phyloP scores from a whole-genome alignment of 352 stramenopile genomes.

The Pythium sukuiense region DNA sequence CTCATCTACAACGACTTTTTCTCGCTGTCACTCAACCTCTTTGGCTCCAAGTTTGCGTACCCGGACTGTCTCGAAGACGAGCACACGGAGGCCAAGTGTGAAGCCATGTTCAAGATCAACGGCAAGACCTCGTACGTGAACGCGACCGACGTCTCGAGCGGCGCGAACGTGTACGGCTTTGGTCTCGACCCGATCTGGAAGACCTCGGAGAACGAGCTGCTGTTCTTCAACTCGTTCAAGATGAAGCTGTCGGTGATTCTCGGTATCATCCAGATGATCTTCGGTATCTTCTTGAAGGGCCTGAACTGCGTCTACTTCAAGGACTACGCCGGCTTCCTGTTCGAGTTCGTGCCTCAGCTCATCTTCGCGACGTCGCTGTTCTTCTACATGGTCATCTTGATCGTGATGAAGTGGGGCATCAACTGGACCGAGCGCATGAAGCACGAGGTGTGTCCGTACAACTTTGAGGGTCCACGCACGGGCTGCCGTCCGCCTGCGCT shows the following conservation, averaged over 20 bases:
- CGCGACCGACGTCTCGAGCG: conserved; percentile 70
- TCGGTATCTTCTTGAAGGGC: conserved; percentile 96
- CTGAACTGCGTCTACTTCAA: conserved; percentile 97
- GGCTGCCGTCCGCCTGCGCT: conserved; percentile 97
- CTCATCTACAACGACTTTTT: conserved; percentile 99
- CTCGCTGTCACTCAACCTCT: conserved; percentile 96
- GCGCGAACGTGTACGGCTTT: conserved; percentile 95
- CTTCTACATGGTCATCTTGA: conserved; percentile 99
- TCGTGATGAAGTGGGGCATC: conserved; percentile 99
- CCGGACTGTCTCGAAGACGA: conserved; percentile 69
- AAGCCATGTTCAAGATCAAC: conserved; percentile 75
- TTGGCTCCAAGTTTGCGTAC: conserved; percentile 94
- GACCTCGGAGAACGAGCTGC: conserved; percentile 95
- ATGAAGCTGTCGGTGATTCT: conserved; percentile 99
- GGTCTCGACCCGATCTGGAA: conserved; percentile 99
- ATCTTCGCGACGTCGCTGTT: conserved; percentile 97
- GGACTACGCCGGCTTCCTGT: conserved; percentile 95
- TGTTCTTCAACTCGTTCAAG: conserved; percentile 99
- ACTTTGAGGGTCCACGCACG: conserved; percentile 92
- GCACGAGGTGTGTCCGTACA: conserved; percentile 90
- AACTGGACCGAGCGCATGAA: conserved; percentile 97
- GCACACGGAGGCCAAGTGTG: conserved; percentile 54
- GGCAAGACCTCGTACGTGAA: conserved; percentile 73
- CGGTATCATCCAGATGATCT: conserved; percentile 98
- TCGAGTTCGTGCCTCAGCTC: conserved; percentile 97